Base-by-base conservation (phyloP, 2,329 filamentous ascomycete species). In the Paecilomyces niveus region DNA sequence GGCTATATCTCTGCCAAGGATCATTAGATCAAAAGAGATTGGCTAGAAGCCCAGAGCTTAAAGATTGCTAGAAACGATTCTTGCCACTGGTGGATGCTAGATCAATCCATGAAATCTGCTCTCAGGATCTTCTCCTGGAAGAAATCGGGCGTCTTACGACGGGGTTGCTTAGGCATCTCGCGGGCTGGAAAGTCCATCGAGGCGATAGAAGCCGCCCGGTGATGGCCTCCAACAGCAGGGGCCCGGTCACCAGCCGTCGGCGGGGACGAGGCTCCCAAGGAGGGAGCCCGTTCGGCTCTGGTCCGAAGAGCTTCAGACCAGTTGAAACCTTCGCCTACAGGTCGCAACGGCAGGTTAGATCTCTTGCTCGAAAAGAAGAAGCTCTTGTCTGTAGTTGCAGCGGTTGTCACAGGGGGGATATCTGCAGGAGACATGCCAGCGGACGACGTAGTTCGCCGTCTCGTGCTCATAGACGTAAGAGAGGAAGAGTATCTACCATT, bases 81-180 rank as follows among this genome's bases (percentile, higher is more conserved):
- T 26, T 52, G 49, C 49, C 49, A 22, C 18, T 5, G 15, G 11
- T 24, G 11, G 18, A 7, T 3, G 24, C 49, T 52, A 26, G 55
- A 45, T 65, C 81, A 96, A 71, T 97, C 92, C 92, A 97, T 97
- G 69, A 99, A 97, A 70, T 99, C 94, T 53, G 93, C 94, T 78
- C 96, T 94, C 65, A 99, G 83, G 68, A 99, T 97, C 65, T 95
- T 86, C 82, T 99, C 94, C 76, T 97, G 92, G 78, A 97, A 94
- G 62, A 89, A 89, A 78, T 99, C 94, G 31, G 93, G 92, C 80
- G 93, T 95, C 50, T 81, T 80, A 64, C 82, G 76, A 58, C 77
- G 77, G 4, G 76, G 77, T 63, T 80, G 75, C 59, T 75, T 75
- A 18, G 75, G 72, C 33, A 78, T 73, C 56, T 78, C 74, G 55